Evolutionary conservation across 345 rosid species (phyloP).

Genomic region (Mercurialis annua): DNA sequence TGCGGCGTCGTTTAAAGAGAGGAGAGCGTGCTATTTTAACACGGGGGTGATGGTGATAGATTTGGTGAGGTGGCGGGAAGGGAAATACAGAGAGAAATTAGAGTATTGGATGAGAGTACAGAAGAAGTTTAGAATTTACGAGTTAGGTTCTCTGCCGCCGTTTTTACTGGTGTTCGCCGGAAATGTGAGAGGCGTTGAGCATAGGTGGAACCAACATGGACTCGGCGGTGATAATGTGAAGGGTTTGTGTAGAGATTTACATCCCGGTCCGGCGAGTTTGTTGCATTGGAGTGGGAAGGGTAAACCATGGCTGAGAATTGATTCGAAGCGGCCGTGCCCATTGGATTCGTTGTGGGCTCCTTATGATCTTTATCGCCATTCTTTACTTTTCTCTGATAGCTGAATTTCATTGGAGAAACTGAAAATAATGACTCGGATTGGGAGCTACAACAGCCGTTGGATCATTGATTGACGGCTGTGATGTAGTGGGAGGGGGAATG

Average conservation of each 20-base stretch:
- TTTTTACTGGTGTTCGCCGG: constrained; percentile 82
- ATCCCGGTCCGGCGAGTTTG: constrained; percentile 78
- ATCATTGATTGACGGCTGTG: too few relatives aligned
- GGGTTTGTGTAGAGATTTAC: constrained; percentile 66
- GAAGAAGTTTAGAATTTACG: constrained; percentile 67
- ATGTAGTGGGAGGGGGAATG: not conserved
- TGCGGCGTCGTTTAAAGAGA: constrained; percentile 44
- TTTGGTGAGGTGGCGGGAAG: constrained; percentile 66
- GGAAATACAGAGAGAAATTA: constrained; percentile 53
- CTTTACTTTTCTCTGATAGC: constrained; percentile 55
- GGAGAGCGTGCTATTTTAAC: constrained; percentile 70
- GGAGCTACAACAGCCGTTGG: not conserved
- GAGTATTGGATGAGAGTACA: constrained; percentile 79
- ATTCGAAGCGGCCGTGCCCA: constrained; percentile 53
- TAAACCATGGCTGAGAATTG: constrained; percentile 80
- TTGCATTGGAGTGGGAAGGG: constrained; percentile 96
- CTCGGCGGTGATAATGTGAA: constrained; percentile 80
- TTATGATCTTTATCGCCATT: constrained; percentile 56
- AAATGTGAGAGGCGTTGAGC: constrained; percentile 70
- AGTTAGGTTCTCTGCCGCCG: constrained; percentile 82
- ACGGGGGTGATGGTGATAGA: constrained; percentile 96
- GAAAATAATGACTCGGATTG: not conserved
- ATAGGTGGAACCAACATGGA: constrained; percentile 93
- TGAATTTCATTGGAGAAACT: constrained; percentile 16
- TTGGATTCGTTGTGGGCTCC: constrained; percentile 73